Conservation (phyloP, 1,284 basidiomycete species). For the Austropuccinia psidii region DNA sequence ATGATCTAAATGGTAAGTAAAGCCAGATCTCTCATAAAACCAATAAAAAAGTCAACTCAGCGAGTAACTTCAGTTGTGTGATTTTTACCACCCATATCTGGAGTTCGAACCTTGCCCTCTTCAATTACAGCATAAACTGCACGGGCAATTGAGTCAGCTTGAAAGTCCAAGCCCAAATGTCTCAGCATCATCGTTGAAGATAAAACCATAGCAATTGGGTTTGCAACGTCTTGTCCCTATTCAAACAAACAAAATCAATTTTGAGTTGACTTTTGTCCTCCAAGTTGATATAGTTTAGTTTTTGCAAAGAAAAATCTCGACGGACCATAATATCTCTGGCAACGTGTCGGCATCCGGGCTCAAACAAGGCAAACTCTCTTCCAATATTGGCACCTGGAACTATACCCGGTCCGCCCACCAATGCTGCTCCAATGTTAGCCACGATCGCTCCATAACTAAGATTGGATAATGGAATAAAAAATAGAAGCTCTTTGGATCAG, state of each 20-base stretch:
- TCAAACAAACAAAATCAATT: not conserved
- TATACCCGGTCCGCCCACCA: conserved; percentile 48
- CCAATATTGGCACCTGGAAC: conserved; percentile 48
- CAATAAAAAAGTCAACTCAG: too few relatives aligned
- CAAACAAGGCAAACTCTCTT: conserved; percentile 47
- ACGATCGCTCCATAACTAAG: conserved; percentile 47
- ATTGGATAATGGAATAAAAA: not conserved
- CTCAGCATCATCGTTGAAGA: conserved; percentile 98
- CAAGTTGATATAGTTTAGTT: not conserved
- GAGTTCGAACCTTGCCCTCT: conserved; percentile 79
- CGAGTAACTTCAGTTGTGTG: conserved; percentile 27
- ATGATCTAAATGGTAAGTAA: too few relatives aligned
- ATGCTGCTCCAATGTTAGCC: conserved; percentile 48
- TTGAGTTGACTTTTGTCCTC: not conserved
- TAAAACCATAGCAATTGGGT: conserved; percentile 97
- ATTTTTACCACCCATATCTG: conserved; percentile 79
- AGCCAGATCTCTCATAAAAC: too few relatives aligned
- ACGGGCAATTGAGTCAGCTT: conserved; percentile 88
- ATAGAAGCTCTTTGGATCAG: not conserved
- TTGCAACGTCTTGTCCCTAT: conserved; percentile 54
- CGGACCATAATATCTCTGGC: conserved; percentile 55
- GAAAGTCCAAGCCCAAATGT: conserved; percentile 89
- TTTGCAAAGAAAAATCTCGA: conserved; percentile 56
- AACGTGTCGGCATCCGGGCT: conserved; percentile 48
- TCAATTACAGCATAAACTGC: conserved; percentile 91